Evolutionary conservation across 2,329 filamentous ascomycete genomes (phyloP), one percentile per base, ranked within the genome.

Genomic region (Penicillium sp.): DNA sequence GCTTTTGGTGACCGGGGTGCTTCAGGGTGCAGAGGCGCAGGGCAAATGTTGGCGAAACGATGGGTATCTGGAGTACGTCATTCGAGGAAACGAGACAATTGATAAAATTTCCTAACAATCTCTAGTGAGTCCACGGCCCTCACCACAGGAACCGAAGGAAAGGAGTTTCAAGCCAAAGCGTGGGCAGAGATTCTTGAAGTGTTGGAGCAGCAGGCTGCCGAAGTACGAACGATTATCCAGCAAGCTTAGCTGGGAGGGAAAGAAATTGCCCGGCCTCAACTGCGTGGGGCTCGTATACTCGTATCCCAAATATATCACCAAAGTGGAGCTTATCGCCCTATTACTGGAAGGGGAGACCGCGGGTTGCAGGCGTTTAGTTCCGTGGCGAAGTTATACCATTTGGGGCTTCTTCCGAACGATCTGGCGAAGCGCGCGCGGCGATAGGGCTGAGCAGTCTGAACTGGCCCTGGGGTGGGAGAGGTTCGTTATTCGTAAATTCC

Each of bases 41-140:
- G 81, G 81, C 2, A 75, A 73, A 63, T 78, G 77, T 65, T 83
- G 79, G 80, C 75, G 76, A 47, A 75, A 78, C 63, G 79, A 80
- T 62, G 73, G 72, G 37, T 73, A 75, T 59, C 64, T 75, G 24
- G 73, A 76, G 75, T 78, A 72, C 65, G 75, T 33, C n/a, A 30
- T 13, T 15, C 19, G 24, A 10, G 28, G 22, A 13, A 13, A 9
- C 7, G 24, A 24, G 24, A 17, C 17, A 9, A 9, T 26, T 47
- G 33, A 38, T 22, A 12, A 33, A 30, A n/a, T 37, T 6, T 54
- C 42, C 64, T 73, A 60, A 73, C 55, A 19, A n/a, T 61, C 53
- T 59, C 19, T 58, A 77, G 76, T 64, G 73, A 76, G 67, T 76
- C 74, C 3, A 62, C 61, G 6, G 74, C 75, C 4, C 62, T 78